Base-by-base conservation (phyloP, 108 stramenopile species). In the Pelagomonas calceolata region DNA sequence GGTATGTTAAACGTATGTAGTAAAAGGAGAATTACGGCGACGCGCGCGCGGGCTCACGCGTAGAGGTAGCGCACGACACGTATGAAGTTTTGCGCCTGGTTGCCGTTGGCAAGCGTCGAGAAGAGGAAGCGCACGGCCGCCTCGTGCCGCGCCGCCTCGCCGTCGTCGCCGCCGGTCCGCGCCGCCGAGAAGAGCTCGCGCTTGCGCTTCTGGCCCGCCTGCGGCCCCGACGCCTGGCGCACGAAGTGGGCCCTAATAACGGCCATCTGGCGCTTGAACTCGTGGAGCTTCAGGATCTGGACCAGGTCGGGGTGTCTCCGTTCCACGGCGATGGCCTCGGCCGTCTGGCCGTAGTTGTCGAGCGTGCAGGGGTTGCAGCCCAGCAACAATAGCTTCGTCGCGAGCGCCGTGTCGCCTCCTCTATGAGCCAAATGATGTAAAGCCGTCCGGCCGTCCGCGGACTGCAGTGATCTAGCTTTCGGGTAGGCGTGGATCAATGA, bases 71-170 rank as follows among this genome's bases (percentile, higher is more conserved):
- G 29, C 21, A 60, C 51, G 51, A 60, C 51, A 26, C 51, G 51
- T 26, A 26, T 60, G 51, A 60, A 60, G 51, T 60, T 60, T 3
- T 26, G 3, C 21, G 51, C 51, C 51, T 60, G 51, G 51, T 60
- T 60, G 7, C 51, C 51, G 51, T 60, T 17, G 21, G 51, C 51
- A 26, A 60, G 51, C 51, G 14, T 12, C 0, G 51, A 60, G 51
- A 60, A 60, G 51, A 60, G 51, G 51, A 60, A 60, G 51, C 51
- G 51, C 21, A 60, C 51, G 51, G 51, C 51, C 21, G 51, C 51
- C 21, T 60, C 10, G 51, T 60, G 51, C 51, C 29, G 18, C 7
- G 14, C 51, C 51, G 18, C 26, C 0, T 12, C 21, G 7, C 1
- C 3, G 51, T 26, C 21, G 51, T 60, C 26, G 51, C 3, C 51